Percentiles rank a stretch among this genome's conserved stretches.
Conservation (phyloP, 1,284 basidiomycete genomes). For the Ceratorhiza oryzae-sativae region DNA sequence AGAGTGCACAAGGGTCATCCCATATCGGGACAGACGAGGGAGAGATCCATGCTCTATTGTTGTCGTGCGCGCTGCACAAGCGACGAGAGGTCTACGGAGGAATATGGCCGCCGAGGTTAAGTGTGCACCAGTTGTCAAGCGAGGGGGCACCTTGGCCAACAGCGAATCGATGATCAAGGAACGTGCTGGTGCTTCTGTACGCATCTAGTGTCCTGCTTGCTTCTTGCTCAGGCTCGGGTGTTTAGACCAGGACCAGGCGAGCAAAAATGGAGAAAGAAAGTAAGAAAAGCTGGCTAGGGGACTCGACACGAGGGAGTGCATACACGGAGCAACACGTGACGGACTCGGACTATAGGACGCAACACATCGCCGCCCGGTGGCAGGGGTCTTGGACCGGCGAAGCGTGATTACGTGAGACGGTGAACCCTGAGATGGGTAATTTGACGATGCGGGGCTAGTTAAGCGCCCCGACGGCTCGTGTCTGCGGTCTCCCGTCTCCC, state of each 20-base stretch:
- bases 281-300: slow-evolving; percentile 16
- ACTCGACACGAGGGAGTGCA: background rate
- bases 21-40: too few relatives aligned
- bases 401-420: background rate
- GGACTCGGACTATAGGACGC: background rate
- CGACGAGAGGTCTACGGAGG: too few relatives aligned
- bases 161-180: slow-evolving; percentile 12
- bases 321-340: background rate
- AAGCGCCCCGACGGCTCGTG: slow-evolving; percentile 10
- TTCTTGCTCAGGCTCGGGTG: slow-evolving; percentile 10
- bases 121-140: too few relatives aligned
- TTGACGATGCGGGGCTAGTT: slow-evolving; percentile 20
- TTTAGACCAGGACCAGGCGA: background rate
- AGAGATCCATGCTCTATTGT: too few relatives aligned
- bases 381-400: background rate
- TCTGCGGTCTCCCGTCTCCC: background rate
- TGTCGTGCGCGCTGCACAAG: too few relatives aligned
- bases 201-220: background rate
- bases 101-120: too few relatives aligned
- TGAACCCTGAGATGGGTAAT: slow-evolving; percentile 21
- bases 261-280: background rate
- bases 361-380: too few relatives aligned
- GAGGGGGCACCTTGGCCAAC: too few relatives aligned
- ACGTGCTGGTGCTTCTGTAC: background rate
- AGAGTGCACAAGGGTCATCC: too few relatives aligned